Base-by-base conservation (phyloP, 169 alveolate genomes). In the Babesia divergens region DNA sequence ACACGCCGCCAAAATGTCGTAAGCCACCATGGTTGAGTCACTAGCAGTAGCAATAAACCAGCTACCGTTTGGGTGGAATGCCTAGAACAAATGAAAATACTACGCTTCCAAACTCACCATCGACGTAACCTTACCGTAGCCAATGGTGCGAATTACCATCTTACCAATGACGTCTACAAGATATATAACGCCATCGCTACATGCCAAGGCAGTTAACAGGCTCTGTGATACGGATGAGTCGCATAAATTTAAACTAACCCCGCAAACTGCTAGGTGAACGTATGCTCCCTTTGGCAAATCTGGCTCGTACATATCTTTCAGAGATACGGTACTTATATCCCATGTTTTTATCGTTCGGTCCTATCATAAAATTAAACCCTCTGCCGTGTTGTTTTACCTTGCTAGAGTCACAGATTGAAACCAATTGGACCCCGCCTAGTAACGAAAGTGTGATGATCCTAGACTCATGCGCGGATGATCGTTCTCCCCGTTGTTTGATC, bases 1-100 rank as follows among this genome's bases (percentile, higher is more conserved):
- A 37, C 86, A 77, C 0, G 84, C 80, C 31, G 86, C 35, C 49
- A 77, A 44, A 13, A 77, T 67, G 50, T 77, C 86, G 52, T 77
- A 77, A 13, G 67, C 44, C 38, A 77, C 35, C 86, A 77, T 77
- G 35, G 86, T 77, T 8, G 62, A 53, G 38, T 59, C 65, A 8
- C 47, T 54, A 0, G 76, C 34, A 4, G 32, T 38, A 37, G 74
- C 74, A n/a, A 77, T 37, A 34, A 77, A 43, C 86, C 86, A 77
- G 56, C 55, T 77, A 16, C 76, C 86, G 42, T 77, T 77, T 8
- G 76, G 75, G 54, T 77, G 86, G 56, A 77, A 77, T 1, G 46
- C 49, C 81, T 50, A 18, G 29, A 52, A 52, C 9, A 18, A 8
- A 55, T 34, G 11, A 55, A 55, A 9, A 20, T 22, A 60, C 9